Evolutionary conservation across 2,329 filamentous ascomycete genomes (phyloP).

Genomic region (Ophiosphaerella herpotricha): DNA sequence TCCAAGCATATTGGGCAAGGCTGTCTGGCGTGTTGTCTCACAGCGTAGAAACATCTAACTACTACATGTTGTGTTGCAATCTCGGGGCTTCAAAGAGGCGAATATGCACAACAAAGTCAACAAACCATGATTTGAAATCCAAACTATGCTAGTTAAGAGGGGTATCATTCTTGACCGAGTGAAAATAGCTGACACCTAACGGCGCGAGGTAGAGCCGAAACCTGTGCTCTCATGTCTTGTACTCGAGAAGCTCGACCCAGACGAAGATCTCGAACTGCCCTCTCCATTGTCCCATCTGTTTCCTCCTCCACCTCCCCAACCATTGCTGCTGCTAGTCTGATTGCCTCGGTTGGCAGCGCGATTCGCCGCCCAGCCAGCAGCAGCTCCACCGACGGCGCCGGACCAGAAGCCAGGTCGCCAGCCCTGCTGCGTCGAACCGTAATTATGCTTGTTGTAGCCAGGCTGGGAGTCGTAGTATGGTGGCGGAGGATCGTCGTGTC

Average conservation of each 20-base stretch:
- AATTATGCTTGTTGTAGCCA: constrained; percentile 19
- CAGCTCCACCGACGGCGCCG: constrained; percentile 69
- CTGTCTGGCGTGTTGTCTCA: too few relatives aligned
- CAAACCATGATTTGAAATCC: not conserved
- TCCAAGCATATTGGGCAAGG: too few relatives aligned
- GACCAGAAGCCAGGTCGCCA: constrained; percentile 79
- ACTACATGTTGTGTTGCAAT: not conserved
- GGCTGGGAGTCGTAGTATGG: constrained; percentile 49
- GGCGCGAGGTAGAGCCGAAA: constrained; percentile 68
- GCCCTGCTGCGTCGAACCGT: constrained; percentile 47
- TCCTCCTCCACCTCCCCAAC: constrained; percentile 36
- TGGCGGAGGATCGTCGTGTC: constrained; percentile 55
- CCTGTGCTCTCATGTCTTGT: constrained; percentile 70
- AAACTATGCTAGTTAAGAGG: constrained; percentile 5
- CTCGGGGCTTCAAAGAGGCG: too few relatives aligned
- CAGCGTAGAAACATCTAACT: not conserved
- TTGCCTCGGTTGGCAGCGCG: constrained; percentile 47
- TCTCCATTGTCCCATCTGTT: constrained; percentile 43
- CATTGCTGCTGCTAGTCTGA: constrained; percentile 43
- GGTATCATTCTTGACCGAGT: constrained; percentile 40
- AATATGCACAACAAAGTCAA: too few relatives aligned
- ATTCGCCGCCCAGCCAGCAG: constrained; percentile 69
- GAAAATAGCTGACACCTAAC: constrained; percentile 24
- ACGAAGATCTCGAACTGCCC: constrained; percentile 42
- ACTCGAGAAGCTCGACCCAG: constrained; percentile 47